These are phyloP conservation scores for Colletotrichum magnum DNA, from an alignment of 2,329 filamentous ascomycete genomes.

Conservation along the genomic window DNA sequence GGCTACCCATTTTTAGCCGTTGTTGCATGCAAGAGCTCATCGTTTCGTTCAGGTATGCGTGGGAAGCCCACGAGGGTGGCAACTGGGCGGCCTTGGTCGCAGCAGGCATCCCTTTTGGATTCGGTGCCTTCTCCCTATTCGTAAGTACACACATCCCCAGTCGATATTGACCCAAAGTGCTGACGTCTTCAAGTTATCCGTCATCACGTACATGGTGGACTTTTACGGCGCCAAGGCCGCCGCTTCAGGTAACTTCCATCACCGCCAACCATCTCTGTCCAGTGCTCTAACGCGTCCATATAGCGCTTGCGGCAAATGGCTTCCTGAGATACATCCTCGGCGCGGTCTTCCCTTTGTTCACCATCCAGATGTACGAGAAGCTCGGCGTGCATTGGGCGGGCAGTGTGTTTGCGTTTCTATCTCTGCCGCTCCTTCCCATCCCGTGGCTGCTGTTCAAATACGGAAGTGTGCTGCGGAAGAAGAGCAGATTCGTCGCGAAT, in stretches of 20 bases:
- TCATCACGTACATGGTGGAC: conserved; percentile 43
- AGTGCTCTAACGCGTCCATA: neutral
- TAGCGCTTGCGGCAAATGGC: conserved; percentile 56
- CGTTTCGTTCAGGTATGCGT: conserved; percentile 5
- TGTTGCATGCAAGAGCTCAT: neutral
- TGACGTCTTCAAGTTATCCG: neutral
- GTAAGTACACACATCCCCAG: neutral
- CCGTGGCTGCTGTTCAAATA: conserved; percentile 42
- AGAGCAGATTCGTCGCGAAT: conserved; percentile 7
- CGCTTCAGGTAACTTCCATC: conserved; percentile 30
- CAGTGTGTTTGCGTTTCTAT: conserved; percentile 43
- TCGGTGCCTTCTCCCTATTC: neutral
- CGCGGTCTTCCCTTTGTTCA: conserved; percentile 60
- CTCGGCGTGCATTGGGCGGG: conserved; percentile 55
- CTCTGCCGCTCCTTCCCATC: conserved; percentile 40
- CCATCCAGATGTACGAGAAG: conserved; percentile 54
- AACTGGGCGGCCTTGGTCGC: conserved; percentile 42
- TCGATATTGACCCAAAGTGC: neutral
- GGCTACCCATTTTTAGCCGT: neutral
- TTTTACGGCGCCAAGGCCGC: conserved; percentile 41
- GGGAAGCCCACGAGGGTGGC: conserved; percentile 52
- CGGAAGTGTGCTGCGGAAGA: conserved; percentile 1
- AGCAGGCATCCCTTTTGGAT: conserved; percentile 40
- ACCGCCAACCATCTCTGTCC: accelerated
- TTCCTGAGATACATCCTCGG: conserved; percentile 58